Conservation (phyloP, 1,284 basidiomycete genomes). For the Pyrrhoderma noxium region DNA sequence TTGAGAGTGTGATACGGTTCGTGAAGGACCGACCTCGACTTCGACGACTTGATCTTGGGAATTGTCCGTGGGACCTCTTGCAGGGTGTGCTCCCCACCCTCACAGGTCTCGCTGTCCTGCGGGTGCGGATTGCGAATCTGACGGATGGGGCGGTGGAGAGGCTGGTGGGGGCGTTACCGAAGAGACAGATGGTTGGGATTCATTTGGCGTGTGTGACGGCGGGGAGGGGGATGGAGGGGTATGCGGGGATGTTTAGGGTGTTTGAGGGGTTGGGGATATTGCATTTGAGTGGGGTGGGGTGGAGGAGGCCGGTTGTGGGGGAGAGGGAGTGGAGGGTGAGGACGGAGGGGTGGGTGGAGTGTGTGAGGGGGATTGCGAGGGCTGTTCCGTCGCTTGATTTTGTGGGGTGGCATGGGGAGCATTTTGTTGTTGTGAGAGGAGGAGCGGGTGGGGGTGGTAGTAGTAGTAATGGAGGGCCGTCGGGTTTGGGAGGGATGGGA, state of each 20-base stretch:
- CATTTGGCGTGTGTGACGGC: constrained; percentile 43
- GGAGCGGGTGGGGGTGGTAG: too few relatives aligned
- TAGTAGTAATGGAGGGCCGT: too few relatives aligned
- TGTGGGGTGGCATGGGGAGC: constrained; percentile 61
- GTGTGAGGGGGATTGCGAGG: constrained; percentile 41
- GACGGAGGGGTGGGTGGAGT: constrained; percentile 47
- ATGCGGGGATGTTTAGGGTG: constrained; percentile 37
- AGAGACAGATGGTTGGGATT: constrained; percentile 45
- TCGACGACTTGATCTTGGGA: constrained; percentile 50
- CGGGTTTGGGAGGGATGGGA: too few relatives aligned
- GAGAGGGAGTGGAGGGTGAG: constrained; percentile 52
- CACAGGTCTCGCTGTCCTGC: constrained; percentile 42
- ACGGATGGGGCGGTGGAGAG: constrained; percentile 31
- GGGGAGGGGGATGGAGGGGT: constrained; percentile 43
- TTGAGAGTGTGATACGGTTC: constrained; percentile 47
- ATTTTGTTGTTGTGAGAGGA: constrained; percentile 50
- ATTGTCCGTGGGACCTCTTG: constrained; percentile 56
- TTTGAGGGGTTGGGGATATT: constrained; percentile 50
- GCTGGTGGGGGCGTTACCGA: constrained; percentile 40
- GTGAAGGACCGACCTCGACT: constrained; percentile 40
- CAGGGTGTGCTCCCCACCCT: constrained; percentile 43
- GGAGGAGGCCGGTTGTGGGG: constrained; percentile 44
- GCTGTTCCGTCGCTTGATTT: constrained; percentile 50
- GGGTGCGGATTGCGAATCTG: constrained; percentile 46
- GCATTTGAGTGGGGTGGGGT: constrained; percentile 42